These are phyloP conservation scores for Solanum hybrid DNA, from an alignment of 305 asterid species.

Conservation along the genomic window DNA sequence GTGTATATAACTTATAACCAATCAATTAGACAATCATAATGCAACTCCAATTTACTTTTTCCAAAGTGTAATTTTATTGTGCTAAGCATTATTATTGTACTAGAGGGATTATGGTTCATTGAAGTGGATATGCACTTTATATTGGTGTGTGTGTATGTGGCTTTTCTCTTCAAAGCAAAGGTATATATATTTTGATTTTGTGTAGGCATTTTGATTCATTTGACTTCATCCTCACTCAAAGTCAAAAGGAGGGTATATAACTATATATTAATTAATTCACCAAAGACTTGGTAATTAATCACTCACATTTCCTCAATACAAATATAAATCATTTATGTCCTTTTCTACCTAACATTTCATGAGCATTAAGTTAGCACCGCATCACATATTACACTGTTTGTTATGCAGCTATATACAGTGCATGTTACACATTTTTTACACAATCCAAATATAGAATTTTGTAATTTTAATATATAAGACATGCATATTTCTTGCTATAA, in stretches of 20 bases:
- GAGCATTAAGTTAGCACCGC: background rate
- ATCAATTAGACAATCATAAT: background rate
- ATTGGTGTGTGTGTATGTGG: background rate
- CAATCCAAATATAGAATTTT: background rate
- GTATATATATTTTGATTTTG: background rate
- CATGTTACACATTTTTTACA: background rate
- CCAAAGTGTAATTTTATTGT: background rate
- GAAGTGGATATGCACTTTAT: slow-evolving; percentile 4
- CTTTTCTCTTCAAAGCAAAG: slow-evolving; percentile 7
- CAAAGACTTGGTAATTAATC: background rate
- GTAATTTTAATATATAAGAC: background rate
- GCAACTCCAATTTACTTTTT: background rate
- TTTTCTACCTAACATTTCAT: slow-evolving; percentile 10
- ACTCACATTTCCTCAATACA: background rate
- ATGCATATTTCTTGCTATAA: background rate
- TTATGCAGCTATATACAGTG: background rate
- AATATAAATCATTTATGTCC: background rate
- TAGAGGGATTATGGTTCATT: background rate
- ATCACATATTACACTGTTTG: background rate
- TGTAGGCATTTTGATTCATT: background rate
- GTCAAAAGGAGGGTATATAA: background rate
- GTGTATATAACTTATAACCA: background rate
- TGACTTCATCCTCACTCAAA: slow-evolving; percentile 6
- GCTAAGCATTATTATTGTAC: background rate
- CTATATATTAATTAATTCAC: background rate